Evolutionary conservation across 257 asterid species (phyloP).

Genomic region (Solanum piurae): DNA sequence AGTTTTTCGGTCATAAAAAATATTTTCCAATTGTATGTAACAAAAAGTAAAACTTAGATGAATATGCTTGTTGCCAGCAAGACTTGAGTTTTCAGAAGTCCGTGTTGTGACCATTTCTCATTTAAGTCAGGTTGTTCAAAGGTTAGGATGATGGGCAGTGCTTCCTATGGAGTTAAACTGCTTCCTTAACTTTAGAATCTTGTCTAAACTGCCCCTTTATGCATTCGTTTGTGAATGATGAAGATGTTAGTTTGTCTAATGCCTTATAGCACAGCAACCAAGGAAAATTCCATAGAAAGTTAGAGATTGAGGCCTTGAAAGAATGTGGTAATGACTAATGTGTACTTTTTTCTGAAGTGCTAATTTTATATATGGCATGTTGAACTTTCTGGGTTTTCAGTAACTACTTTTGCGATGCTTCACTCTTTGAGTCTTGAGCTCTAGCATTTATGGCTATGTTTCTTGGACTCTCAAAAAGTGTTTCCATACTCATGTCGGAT

Average conservation of each 20-base stretch:
- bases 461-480: background rate
- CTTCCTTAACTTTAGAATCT: background rate
- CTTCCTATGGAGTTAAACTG: background rate
- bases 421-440: background rate
- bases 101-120: background rate
- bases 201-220: background rate
- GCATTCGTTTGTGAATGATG: background rate
- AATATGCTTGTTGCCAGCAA: background rate
- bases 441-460: background rate
- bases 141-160: background rate
- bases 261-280: background rate
- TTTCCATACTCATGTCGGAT: background rate
- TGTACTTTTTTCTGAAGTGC: background rate
- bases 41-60: background rate
- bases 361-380: background rate
- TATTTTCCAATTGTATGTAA: background rate
- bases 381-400: background rate
- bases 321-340: background rate
- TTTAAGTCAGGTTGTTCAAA: background rate
- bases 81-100: background rate
- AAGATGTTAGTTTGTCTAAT: background rate
- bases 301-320: background rate
- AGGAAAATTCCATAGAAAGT: background rate
- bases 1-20: background rate
- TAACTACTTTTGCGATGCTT: background rate